Conservation (phyloP, 2,329 filamentous ascomycete genomes). For the Aspergillus brunneoviolaceus region DNA sequence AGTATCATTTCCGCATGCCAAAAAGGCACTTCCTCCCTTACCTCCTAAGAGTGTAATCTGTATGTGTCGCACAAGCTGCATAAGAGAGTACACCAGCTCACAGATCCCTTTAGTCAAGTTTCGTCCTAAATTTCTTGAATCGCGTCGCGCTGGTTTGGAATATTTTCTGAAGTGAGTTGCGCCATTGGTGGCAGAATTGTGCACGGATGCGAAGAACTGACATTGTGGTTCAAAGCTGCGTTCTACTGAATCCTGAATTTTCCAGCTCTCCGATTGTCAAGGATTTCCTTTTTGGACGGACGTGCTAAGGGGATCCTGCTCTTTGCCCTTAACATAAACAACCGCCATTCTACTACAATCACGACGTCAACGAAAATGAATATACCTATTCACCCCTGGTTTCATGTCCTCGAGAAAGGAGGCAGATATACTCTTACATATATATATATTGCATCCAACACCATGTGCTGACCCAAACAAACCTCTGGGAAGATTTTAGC, state of each 20-base stretch:
- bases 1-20: constrained; percentile 78
- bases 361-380: constrained; percentile 6
- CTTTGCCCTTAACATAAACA: not conserved
- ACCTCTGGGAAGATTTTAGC: not conserved
- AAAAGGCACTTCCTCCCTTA: constrained; percentile 80
- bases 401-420: not conserved
- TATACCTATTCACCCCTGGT: not conserved
- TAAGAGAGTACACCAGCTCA: constrained; percentile 3
- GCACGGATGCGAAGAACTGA: constrained; percentile 10
- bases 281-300: constrained; percentile 72
- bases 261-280: constrained; percentile 87
- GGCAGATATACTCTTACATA: not conserved
- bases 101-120: constrained; percentile 60
- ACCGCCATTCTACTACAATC: not conserved
- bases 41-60: constrained; percentile 90
- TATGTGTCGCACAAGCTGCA: constrained; percentile 43
- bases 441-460: not conserved
- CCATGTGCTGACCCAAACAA: not conserved
- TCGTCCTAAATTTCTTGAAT: constrained; percentile 79
- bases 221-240: constrained; percentile 60
- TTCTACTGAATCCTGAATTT: constrained; percentile 90
- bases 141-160: constrained; percentile 74
- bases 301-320: constrained; percentile 20
- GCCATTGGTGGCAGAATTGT: constrained; percentile 10
- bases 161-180: constrained; percentile 85